Conservation (phyloP, 805 yeast species). For the Lipomyces chichibuensis region DNA sequence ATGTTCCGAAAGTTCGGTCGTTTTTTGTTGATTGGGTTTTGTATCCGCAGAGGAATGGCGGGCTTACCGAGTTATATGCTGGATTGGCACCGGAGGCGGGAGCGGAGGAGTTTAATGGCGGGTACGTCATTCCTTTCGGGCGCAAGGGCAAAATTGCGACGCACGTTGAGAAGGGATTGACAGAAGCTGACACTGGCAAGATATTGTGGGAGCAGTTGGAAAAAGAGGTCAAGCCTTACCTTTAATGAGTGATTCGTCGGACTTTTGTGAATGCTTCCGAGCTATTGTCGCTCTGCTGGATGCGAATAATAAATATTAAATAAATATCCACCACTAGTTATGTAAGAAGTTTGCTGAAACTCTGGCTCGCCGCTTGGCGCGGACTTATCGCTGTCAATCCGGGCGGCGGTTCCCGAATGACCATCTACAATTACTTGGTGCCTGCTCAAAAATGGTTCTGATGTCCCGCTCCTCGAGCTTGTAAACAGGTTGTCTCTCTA, state of each 20-base stretch:
- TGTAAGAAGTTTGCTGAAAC: too few relatives aligned
- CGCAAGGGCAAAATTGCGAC: conserved; percentile 1
- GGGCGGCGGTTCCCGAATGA: too few relatives aligned
- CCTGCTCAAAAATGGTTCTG: too few relatives aligned
- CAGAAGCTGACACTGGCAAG: conserved; percentile 6
- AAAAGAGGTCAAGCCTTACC: conserved; percentile 10
- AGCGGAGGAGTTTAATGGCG: neutral
- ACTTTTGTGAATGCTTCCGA: too few relatives aligned
- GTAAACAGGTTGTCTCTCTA: too few relatives aligned
- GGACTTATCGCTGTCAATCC: too few relatives aligned
- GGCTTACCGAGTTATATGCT: conserved; percentile 14
- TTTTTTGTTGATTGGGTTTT: neutral
- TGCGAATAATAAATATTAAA: too few relatives aligned
- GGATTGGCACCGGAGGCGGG: conserved; percentile 10
- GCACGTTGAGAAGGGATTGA: conserved; percentile 12
- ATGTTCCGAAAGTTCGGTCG: neutral
- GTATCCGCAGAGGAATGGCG: conserved; percentile 18
- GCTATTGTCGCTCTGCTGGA: too few relatives aligned
- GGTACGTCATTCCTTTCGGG: conserved; percentile 19
- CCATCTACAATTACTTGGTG: too few relatives aligned
- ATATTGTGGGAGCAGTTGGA: conserved; percentile 23
- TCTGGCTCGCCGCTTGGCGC: too few relatives aligned
- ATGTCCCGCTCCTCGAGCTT: too few relatives aligned
- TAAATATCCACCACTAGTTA: too few relatives aligned
- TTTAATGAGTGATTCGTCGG: neutral